Conservation (phyloP, 2,329 filamentous ascomycete genomes). For the Westerdykella ornata region DNA sequence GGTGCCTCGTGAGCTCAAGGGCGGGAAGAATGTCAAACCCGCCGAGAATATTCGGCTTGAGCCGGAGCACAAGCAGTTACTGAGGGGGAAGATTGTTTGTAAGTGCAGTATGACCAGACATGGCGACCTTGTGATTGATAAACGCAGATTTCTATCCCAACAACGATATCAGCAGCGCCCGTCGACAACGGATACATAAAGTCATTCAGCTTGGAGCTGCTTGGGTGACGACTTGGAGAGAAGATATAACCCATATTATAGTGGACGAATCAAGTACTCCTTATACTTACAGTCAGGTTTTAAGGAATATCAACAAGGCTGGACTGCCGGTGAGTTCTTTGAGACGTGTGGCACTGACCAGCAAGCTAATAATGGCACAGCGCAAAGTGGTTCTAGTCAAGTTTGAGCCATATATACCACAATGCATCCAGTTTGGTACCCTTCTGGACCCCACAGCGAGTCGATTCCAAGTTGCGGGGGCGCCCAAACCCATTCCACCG, state of each 20-base stretch:
- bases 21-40: constrained; percentile 23
- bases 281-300: constrained; percentile 58
- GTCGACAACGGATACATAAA: constrained; percentile 66
- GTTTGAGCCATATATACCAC: constrained; percentile 40
- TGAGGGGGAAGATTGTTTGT: constrained; percentile 31
- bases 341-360: not conserved
- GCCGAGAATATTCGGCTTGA: constrained; percentile 28
- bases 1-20: constrained; percentile 27
- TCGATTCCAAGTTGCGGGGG: constrained; percentile 55
- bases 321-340: constrained; percentile 42
- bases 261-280: constrained; percentile 54
- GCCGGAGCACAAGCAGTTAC: constrained; percentile 28
- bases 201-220: constrained; percentile 58
- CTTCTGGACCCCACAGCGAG: constrained; percentile 49
- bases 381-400: constrained; percentile 46
- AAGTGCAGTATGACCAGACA: not conserved
- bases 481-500: constrained; percentile 18
- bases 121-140: not conserved
- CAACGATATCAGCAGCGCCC: constrained; percentile 60
- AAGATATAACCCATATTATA: constrained; percentile 66
- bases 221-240: constrained; percentile 56
- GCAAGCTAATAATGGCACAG: constrained; percentile 5
- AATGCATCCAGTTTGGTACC: constrained; percentile 38
- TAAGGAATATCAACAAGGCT: constrained; percentile 48
- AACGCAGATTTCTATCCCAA: constrained; percentile 67